phyloP scores from a whole-genome alignment of 257 asterid genomes.

The Nicotiana obtusifolia region DNA sequence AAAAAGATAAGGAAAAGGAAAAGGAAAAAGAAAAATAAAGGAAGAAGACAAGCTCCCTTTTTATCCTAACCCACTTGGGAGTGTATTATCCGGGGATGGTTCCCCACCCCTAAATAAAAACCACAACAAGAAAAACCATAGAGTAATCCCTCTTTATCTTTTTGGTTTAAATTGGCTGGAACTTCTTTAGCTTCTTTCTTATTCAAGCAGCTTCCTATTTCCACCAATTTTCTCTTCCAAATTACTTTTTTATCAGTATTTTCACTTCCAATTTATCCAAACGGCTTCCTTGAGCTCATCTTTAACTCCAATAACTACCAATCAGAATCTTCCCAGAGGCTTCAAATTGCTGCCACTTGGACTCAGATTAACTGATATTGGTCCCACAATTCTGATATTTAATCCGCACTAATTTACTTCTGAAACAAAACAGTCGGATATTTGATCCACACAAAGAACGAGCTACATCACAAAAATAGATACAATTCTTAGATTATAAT shows the following conservation, averaged over 20 bases:
- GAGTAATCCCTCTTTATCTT: not conserved
- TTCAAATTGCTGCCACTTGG: not conserved
- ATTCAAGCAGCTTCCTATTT: not conserved
- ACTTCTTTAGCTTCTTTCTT: not conserved
- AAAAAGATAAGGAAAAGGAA: too few species aligned
- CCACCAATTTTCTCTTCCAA: not conserved
- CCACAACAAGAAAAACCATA: not conserved
- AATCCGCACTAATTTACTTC: not conserved
- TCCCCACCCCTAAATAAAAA: not conserved
- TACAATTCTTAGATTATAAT: not conserved
- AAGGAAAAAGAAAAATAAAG: not conserved
- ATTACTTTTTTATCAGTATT: not conserved
- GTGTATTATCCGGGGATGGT: not conserved
- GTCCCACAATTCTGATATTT: not conserved
- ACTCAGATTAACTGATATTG: not conserved
- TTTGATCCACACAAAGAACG: not conserved
- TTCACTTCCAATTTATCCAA: not conserved
- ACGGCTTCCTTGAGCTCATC: not conserved
- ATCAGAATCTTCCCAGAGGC: not conserved
- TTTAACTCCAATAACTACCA: not conserved
- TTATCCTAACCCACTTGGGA: not conserved
- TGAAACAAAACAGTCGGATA: not conserved
- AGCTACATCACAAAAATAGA: not conserved
- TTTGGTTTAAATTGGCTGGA: not conserved
- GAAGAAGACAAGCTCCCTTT: not conserved